These are phyloP conservation scores for Colletotrichum sp. DNA, from an alignment of 2,329 filamentous ascomycete genomes.

Conservation along the genomic window DNA sequence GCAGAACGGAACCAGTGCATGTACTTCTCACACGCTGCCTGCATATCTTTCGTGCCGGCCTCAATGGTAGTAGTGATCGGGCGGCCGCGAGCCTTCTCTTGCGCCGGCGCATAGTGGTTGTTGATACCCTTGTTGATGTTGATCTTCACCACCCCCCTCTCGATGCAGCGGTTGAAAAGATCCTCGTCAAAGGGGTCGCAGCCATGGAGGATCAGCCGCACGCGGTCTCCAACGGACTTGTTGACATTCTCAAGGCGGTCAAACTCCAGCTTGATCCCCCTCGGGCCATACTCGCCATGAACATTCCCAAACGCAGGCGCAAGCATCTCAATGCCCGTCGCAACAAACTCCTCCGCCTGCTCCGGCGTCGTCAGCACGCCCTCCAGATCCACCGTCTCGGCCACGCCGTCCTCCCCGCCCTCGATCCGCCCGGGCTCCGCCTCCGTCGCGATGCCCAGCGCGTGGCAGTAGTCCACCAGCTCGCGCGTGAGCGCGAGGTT, in stretches of 20 bases:
- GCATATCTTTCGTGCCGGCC: not conserved
- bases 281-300: constrained; percentile 72
- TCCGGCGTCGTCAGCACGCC: constrained; percentile 67
- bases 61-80: constrained; percentile 52
- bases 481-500: constrained; percentile 68
- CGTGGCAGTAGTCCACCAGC: constrained; percentile 65
- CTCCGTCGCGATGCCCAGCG: constrained; percentile 67
- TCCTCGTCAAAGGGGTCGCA: constrained; percentile 57
- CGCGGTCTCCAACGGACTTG: not conserved
- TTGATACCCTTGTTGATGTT: constrained; percentile 62
- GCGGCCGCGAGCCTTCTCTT: constrained; percentile 49
- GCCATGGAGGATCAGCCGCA: constrained; percentile 53
- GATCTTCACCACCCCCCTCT: constrained; percentile 54
- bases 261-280: constrained; percentile 66
- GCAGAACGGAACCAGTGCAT: not conserved
- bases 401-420: constrained; percentile 67
- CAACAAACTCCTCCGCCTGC: constrained; percentile 72
- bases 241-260: constrained; percentile 30
- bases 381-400: constrained; percentile 56
- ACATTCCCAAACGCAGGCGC: constrained; percentile 80
- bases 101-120: constrained; percentile 48
- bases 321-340: constrained; percentile 74
- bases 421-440: constrained; percentile 73
- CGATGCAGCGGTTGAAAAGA: constrained; percentile 55
- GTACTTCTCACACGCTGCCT: not conserved